Evolutionary conservation across 495 filamentous ascomycete species (phyloP), one percentile per base, ranked within the genome.

Genomic region (Friedmanniomyces simplex): DNA sequence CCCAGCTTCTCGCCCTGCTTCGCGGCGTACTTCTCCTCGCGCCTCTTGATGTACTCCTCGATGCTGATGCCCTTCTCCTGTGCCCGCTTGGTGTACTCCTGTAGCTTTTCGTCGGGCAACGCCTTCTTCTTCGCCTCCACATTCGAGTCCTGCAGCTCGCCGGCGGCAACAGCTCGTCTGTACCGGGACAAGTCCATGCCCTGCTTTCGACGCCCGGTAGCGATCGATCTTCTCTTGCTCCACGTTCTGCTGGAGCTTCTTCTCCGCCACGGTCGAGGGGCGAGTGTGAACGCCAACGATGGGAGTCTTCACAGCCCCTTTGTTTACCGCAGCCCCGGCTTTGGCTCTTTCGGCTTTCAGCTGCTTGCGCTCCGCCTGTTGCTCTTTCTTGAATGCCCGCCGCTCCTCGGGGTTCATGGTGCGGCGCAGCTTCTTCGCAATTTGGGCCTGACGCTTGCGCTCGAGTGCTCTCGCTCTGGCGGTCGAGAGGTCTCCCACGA

Each of bases 41-140:
- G 58, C 18, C 53, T 24, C 45, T 30, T 34, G 18, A 59, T 55
- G 42, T 63, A 63, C 28, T 32, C 22, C 22, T 63, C 56, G 12
- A 63, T 7, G 21, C 24, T 50, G 21, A 63, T 43, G 21, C 57
- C 61, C 46, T 63, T 63, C 52, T 59, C 53, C 6, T n/a, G 20
- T 22, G 61, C 61, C 7, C 61, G 26, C 24, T 60, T 20, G 34
- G 26, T 21, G 25, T 64, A 57, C 32, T 54, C 32, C 28, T 41
- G 32, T n/a, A 47, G 14, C 43, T 63, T 63, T 25, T 59, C 57
- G 14, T 24, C 20, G 3, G 61, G 41, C 12, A 59, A 26, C 12
- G 12, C 22, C 3, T 34, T 22, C 26, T 55, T 55, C n/a, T 49
- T 50, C 45, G 48, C 32, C 21, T 43, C 36, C 1, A 59, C 12